Evolutionary conservation across 179 eudicot species (phyloP).

Genomic region (Spinacia oleracea): DNA sequence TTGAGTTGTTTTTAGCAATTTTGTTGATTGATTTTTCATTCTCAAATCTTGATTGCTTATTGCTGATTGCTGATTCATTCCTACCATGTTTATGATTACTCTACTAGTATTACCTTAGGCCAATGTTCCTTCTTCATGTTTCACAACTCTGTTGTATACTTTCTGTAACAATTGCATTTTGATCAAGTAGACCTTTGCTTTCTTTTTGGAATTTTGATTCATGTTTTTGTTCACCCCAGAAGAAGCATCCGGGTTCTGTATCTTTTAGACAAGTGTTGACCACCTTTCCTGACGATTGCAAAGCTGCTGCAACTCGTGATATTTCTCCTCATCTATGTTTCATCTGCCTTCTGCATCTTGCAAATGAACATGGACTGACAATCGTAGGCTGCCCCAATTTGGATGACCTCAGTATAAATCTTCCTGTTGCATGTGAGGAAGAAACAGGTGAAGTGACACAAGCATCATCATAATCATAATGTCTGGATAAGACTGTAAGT

Average conservation of each 20-base stretch:
- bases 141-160: background rate
- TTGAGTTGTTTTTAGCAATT: too few relatives aligned
- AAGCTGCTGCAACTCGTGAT: conserved; percentile 53
- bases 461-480: conserved; percentile 4
- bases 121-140: background rate
- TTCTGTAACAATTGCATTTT: background rate
- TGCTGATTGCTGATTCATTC: background rate
- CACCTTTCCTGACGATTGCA: conserved; percentile 59
- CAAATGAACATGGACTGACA: conserved; percentile 69
- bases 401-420: conserved; percentile 50
- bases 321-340: conserved; percentile 86
- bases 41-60: too few relatives aligned
- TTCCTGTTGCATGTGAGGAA: conserved; percentile 18
- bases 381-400: conserved; percentile 47
- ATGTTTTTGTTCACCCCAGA: conserved; percentile 1
- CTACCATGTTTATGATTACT: background rate
- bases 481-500: background rate
- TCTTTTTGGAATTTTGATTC: background rate
- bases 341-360: conserved; percentile 73
- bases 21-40: background rate
- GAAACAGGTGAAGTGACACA: conserved; percentile 21
- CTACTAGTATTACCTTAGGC: background rate
- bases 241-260: conserved; percentile 33
- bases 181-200: background rate
- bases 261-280: conserved; percentile 67